Evolutionary conservation across 805 yeast species (phyloP).

Genomic region (Vanderwaltozyma yarrowii): DNA sequence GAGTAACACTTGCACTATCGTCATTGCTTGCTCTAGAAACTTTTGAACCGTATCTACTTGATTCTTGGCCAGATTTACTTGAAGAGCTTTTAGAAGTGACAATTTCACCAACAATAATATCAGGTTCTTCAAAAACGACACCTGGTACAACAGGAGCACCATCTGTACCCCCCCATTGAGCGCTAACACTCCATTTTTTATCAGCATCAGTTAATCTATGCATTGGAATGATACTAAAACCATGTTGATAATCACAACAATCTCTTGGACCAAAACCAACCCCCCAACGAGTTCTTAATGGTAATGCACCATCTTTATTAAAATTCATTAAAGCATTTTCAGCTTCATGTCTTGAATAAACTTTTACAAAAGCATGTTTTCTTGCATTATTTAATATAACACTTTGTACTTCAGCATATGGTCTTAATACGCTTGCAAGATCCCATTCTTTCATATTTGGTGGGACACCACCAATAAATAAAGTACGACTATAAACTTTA

Average conservation of each 20-base stretch:
- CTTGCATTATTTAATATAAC: conserved; percentile 79
- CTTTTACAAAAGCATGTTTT: conserved; percentile 94
- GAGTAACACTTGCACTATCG: too few species aligned
- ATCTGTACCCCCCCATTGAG: conserved; percentile 97
- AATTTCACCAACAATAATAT: conserved; percentile 92
- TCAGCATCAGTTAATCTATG: conserved; percentile 91
- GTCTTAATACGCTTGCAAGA: conserved; percentile 60
- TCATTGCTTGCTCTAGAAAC: conserved; percentile 28
- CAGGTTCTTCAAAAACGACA: conserved; percentile 89
- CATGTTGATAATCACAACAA: conserved; percentile 90
- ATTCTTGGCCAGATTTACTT: conserved; percentile 89
- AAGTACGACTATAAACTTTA: conserved; percentile 78
- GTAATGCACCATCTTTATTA: conserved; percentile 52
- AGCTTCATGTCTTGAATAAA: conserved; percentile 85
- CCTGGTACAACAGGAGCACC: conserved; percentile 75
- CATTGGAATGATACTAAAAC: conserved; percentile 79
- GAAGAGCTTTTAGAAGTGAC: conserved; percentile 85
- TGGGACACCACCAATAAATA: conserved; percentile 92
- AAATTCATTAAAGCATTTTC: conserved; percentile 68
- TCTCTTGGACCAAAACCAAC: conserved; percentile 99
- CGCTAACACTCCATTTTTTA: conserved; percentile 73
- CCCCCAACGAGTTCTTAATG: conserved; percentile 91
- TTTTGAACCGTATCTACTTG: conserved; percentile 75
- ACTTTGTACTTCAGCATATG: conserved; percentile 86
- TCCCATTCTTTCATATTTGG: conserved; percentile 67